These are phyloP conservation scores for Claviceps sp. DNA, from an alignment of 2,329 filamentous ascomycete species.

Conservation along the genomic window DNA sequence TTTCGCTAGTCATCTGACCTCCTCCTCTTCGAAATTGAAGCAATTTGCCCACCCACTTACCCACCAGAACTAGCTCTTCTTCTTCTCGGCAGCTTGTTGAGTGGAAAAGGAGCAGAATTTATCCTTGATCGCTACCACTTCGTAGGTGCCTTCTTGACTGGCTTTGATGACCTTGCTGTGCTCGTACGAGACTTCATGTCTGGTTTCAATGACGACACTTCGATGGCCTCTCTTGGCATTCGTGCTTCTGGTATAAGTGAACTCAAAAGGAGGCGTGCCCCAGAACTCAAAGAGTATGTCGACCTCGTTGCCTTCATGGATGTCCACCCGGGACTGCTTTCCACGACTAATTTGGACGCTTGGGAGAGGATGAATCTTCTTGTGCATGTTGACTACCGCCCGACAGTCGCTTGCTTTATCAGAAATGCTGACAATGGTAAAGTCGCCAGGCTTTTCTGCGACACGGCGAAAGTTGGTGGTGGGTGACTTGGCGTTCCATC, in stretches of 20 bases:
- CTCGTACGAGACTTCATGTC: constrained; percentile 74
- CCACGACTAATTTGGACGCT: constrained; percentile 84
- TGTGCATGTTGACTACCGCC: constrained; percentile 62
- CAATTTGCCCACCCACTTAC: no score
- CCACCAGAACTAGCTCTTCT: constrained; percentile 16
- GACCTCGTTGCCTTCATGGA: constrained; percentile 90
- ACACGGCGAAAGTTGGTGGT: constrained; percentile 85
- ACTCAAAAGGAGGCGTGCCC: constrained; percentile 92
- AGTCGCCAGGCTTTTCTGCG: constrained; percentile 79
- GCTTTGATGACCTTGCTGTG: constrained; percentile 70
- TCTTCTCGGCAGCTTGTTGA: constrained; percentile 38
- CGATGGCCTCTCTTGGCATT: constrained; percentile 71
- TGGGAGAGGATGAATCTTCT: constrained; percentile 82
- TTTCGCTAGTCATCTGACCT: no score
- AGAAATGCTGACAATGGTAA: constrained; percentile 73
- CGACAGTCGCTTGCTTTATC: constrained; percentile 85
- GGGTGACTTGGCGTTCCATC: constrained; percentile 64
- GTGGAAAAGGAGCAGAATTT: constrained; percentile 81
- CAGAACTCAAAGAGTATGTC: constrained; percentile 92
- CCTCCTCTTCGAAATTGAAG: neutral
- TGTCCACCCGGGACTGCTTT: constrained; percentile 68
- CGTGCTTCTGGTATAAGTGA: constrained; percentile 86
- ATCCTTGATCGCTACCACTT: constrained; percentile 94
- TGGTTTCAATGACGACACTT: constrained; percentile 73
- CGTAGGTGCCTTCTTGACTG: constrained; percentile 90